Base-by-base conservation (phyloP, 129 eudicot species). In the Kitagawia praeruptora region DNA sequence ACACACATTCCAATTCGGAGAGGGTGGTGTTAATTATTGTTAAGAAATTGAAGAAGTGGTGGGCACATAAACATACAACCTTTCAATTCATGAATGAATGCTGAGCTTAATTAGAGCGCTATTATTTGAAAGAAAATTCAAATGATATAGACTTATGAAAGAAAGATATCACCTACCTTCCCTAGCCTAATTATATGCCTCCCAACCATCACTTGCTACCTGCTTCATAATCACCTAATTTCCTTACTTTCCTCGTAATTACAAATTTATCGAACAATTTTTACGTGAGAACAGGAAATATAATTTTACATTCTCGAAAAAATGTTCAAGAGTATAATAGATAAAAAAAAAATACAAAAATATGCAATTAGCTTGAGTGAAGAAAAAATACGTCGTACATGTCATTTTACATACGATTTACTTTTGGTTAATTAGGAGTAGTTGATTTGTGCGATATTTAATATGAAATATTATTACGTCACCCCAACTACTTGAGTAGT, bases 1-100 rank as follows among this genome's bases (percentile, higher is more conserved):
- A 61, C 34, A 61, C 16, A 15, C 34, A 37, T 61, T 61, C 34
- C 69, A n/a, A 9, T 0, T 69, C 4, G n/a, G 74, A 69, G 74
- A 69, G 42, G 74, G 74, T 38, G 74, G 74, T 69, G 74, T 31
- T 69, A 34, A 69, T 69, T 69, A 31, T 69, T 34, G 21, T 69
- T 69, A 16, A 38, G 1, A 69, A 69, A 34, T 69, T 69, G 44
- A 69, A 28, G 74, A 31, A 14, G n/a, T 14, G 44, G 74, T 69
- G 74, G 74, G 74, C 74, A 69, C 40, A 69, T 31, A 69, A 11
- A 28, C 23, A 69, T 28, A 15, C 74, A 34, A 38, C 74, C 74
- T 69, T 69, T 69, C 74, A 28, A 69, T 69, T 69, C 74, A 31
- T 9, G 21, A 66, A 28, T 66, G 0, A 66, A 66, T 66, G 72